Evolutionary conservation across 768 basidiomycete genomes (phyloP), one percentile per base, ranked within the genome.

Genomic region (Postia placenta): DNA sequence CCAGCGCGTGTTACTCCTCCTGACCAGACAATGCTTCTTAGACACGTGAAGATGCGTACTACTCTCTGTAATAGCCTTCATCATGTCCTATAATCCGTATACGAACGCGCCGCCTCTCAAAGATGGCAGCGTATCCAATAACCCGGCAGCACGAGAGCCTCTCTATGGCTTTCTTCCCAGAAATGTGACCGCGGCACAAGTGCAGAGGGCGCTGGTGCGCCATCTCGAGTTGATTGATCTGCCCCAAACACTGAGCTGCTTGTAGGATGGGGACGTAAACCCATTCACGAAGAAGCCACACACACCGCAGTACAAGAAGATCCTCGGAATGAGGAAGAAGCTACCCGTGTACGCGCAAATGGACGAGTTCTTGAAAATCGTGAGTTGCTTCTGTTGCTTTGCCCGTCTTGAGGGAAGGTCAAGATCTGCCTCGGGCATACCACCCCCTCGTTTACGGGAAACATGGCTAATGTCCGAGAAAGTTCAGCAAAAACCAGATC

Each of bases 331-430:
- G 11, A 81, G 96, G 49, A 92, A 85, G 72, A 88, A 89, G 63
- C 73, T 99, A 19, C 95, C 96, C 0, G 94, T 99, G 0, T 96
- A 77, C 58, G 69, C 83, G 2, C 90, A 95, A 67, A 95, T 97
- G 93, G 78, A 85, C 49, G 89, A 94, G 40, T 98, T 99, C 65
- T 80, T 85, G 60, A 76, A 86, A 56, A 85, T 94, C 71, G 91
- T 90, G 69, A 70, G 89, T 76, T 25, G 38, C 11, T 17, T 28
- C 2, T 11, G 26, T 3, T 42, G 26, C 33, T 47, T 49, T 12
- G 11, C 50, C 45, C 42, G 7, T 33, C 41, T 42, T 57, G 47
- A 59, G 53, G 58, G 61, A 61, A 15, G 60, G 59, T 62, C 59
- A 59, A 59, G 63, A 57, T 55, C 52, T 61, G 56, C 56, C 59